Evolutionary conservation across 2,329 filamentous ascomycete genomes (phyloP).

Genomic region (Pseudonectria buxi): DNA sequence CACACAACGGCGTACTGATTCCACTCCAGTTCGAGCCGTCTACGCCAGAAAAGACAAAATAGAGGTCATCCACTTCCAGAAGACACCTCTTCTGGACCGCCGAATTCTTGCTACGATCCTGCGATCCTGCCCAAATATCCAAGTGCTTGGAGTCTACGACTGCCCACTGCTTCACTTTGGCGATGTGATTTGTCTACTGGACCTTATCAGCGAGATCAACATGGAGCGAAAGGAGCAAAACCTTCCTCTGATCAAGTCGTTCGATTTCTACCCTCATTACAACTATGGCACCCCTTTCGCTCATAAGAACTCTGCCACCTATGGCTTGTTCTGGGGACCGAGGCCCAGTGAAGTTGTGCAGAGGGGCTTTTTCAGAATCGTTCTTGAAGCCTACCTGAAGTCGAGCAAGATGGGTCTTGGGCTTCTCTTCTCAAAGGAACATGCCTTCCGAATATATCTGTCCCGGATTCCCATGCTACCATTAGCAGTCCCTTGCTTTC

Average conservation of each 20-base stretch:
- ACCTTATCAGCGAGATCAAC: conserved; percentile 32
- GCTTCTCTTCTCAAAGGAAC: conserved; percentile 23
- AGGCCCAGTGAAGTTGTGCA: conserved; percentile 22
- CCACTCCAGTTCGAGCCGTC: conserved; percentile 19
- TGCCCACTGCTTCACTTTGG: conserved; percentile 32
- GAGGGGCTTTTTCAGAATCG: conserved; percentile 26
- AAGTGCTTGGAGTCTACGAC: conserved; percentile 30
- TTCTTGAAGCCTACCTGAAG: conserved; percentile 30
- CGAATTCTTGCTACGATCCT: conserved; percentile 29
- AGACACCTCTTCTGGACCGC: conserved; percentile 26
- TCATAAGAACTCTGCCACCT: conserved; percentile 8
- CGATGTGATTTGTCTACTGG: conserved; percentile 27
- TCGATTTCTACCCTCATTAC: conserved; percentile 31
- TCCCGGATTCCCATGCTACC: conserved; percentile 24
- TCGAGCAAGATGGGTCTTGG: conserved; percentile 21
- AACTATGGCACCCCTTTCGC: conserved; percentile 21
- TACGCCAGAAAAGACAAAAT: conserved; percentile 8
- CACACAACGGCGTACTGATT: conserved; percentile 13
- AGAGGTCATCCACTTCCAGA: conserved; percentile 25
- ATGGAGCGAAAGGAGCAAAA: conserved; percentile 7
- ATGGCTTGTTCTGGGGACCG: conserved; percentile 25
- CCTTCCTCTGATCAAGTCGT: conserved; percentile 11
- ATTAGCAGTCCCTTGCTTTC: conserved; percentile 21
- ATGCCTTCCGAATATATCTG: conserved; percentile 26
- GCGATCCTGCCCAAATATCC: conserved; percentile 24